Conservation (phyloP, 805 yeast species). For the Ogataea pilisensis region DNA sequence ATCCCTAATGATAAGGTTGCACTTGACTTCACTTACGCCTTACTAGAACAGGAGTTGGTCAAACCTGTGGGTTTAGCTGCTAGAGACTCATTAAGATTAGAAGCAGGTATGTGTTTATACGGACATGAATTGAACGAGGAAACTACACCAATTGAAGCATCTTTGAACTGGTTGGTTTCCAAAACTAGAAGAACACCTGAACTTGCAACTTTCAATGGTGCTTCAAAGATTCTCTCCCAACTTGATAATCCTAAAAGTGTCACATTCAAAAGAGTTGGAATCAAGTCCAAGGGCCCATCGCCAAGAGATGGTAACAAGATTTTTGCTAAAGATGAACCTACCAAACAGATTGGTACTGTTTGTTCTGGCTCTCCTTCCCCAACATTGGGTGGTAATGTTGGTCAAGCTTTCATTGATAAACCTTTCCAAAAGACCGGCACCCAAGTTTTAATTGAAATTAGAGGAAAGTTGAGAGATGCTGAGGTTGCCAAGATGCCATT, state of each 20-base stretch:
- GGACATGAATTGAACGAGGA: slow-evolving; percentile 85
- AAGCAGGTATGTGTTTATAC: slow-evolving; percentile 97
- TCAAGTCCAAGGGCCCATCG: slow-evolving; percentile 78
- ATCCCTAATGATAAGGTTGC: slow-evolving; percentile 57
- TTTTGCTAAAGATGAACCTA: slow-evolving; percentile 47
- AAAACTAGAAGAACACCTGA: slow-evolving; percentile 62
- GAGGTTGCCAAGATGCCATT: slow-evolving; percentile 81
- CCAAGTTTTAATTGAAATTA: slow-evolving; percentile 64
- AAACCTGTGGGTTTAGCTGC: slow-evolving; percentile 97
- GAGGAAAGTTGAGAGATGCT: slow-evolving; percentile 80
- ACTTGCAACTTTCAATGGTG: slow-evolving; percentile 67
- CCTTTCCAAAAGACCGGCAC: slow-evolving; percentile 72
- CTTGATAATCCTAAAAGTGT: slow-evolving; percentile 57
- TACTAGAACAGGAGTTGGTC: slow-evolving; percentile 53
- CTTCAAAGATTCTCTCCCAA: slow-evolving; percentile 63
- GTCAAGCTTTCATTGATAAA: slow-evolving; percentile 83
- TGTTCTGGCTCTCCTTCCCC: slow-evolving; percentile 63
- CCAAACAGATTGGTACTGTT: slow-evolving; percentile 47
- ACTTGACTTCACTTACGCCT: slow-evolving; percentile 53
- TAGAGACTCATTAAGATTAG: slow-evolving; percentile 89
- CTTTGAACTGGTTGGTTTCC: slow-evolving; percentile 86
- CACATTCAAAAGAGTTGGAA: slow-evolving; percentile 67
- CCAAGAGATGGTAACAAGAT: slow-evolving; percentile 80
- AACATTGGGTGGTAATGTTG: slow-evolving; percentile 71
- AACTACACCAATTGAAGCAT: slow-evolving; percentile 84